phyloP scores from a whole-genome alignment of 2,329 filamentous ascomycete genomes.

The Alternaria viburni region DNA sequence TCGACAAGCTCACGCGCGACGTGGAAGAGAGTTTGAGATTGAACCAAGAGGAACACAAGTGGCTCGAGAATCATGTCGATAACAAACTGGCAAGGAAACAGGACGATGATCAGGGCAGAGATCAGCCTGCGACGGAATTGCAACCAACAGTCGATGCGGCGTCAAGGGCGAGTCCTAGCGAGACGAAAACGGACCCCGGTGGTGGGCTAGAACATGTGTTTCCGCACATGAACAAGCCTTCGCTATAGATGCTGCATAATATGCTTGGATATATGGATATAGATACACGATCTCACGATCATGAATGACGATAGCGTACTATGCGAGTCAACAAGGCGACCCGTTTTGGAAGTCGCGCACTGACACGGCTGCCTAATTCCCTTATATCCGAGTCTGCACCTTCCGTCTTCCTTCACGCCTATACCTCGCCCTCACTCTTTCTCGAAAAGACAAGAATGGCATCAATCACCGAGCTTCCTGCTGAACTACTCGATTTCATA shows the following conservation, averaged over 20 bases:
- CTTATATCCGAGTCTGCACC: background rate
- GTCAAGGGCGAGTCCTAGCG: constrained; percentile 8
- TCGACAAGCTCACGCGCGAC: constrained; percentile 64
- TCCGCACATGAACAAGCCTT: constrained; percentile 53
- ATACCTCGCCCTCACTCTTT: background rate
- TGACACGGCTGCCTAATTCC: background rate
- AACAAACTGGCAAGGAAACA: constrained; percentile 32
- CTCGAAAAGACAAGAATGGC: background rate
- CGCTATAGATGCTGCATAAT: constrained; percentile 33
- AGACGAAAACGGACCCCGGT: constrained; percentile 4
- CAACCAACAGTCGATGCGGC: constrained; percentile 10
- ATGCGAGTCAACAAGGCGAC: background rate
- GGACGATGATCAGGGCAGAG: constrained; percentile 8
- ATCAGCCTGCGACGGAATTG: background rate
- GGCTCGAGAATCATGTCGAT: constrained; percentile 43
- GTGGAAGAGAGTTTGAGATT: constrained; percentile 60
- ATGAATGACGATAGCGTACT: background rate
- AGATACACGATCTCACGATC: constrained; percentile 1
- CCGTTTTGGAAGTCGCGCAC: background rate
- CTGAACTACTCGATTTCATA: constrained; percentile 1
- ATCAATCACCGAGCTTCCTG: background rate
- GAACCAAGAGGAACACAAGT: constrained; percentile 36
- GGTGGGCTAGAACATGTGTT: constrained; percentile 38
- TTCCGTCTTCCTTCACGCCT: background rate
- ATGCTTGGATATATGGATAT: background rate